Base-by-base conservation (phyloP, 1,139 yeast species). In the Sugiyamaella japonica region DNA sequence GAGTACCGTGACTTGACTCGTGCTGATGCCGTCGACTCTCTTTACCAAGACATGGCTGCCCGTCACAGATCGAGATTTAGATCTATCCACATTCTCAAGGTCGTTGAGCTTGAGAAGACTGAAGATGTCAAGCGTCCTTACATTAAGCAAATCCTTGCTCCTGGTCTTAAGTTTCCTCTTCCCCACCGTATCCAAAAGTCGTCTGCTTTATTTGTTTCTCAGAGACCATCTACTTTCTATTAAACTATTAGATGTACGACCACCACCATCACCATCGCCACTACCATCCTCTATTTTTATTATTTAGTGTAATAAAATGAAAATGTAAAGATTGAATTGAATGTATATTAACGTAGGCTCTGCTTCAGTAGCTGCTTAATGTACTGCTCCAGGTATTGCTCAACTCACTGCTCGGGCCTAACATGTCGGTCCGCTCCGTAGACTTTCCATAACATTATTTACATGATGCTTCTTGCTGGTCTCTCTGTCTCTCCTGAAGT, bases 41-140 rank as follows among this genome's bases (percentile, higher is more conserved):
- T 93, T 86, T 93, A 93, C 95, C 93, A 89, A 80, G 99, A 95
- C 81, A 88, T 93, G 86, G 99, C 99, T 80, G 98, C 99, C 71
- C 93, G 99, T 84, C 99, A 93, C 96, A 90, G 99, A 87, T 95
- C 99, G 76, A 90, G 99, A 85, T 93, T 93, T 85, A 89, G 99
- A 87, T 86, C 93, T 71, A 89, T 93, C 80, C 99, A 93, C 89
- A 89, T 75, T 61, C 75, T 75, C 63, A 93, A 93, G 90, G 98
- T 93, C 77, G 98, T 91, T 76, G 98, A 93, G 83, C 85, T 93
- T 74, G 96, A 86, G 80, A 91, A 89, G 86, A 84, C 95, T 70
- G 96, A 88, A 65, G 99, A 93, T 73, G 97, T 93, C 78, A 93
- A 89, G 93, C 90, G 99, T 83, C 97, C 89, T 81, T 91, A 93